Conservation (phyloP, 805 yeast genomes). For the Wickerhamiella slavikovae region DNA sequence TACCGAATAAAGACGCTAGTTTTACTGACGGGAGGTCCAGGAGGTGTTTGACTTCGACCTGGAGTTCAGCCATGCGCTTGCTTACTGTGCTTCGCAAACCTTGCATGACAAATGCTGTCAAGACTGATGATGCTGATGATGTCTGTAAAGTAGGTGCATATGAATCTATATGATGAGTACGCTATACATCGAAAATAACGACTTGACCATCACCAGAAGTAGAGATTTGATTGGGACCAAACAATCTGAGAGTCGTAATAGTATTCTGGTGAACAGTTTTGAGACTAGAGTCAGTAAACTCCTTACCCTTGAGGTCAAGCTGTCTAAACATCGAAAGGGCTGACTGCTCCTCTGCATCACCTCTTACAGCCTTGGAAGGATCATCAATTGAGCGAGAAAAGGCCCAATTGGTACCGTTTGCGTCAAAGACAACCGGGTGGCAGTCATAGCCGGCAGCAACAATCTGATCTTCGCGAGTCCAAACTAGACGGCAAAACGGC, state of each 20-base stretch:
- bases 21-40: no score
- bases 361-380: conserved; percentile 20
- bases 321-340: conserved; percentile 81
- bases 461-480: conserved; percentile 43
- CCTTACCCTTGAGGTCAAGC: conserved; percentile 81
- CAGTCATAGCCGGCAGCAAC: conserved; percentile 86
- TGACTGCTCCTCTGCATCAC: conserved; percentile 29
- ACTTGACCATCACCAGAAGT: conserved; percentile 85
- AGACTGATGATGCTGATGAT: no score
- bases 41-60: no score
- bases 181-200: conserved; percentile 40
- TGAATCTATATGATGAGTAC: no score
- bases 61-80: no score
- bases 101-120: no score
- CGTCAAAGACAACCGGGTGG: conserved; percentile 71
- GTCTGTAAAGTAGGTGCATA: no score
- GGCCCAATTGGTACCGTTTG: conserved; percentile 40
- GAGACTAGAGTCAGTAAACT: conserved; percentile 26
- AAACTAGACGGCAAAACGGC: conserved; percentile 63
- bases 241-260: conserved; percentile 41
- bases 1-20: no score
- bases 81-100: not conserved
- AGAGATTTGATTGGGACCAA: conserved; percentile 27
- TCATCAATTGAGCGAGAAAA: conserved; percentile 44
- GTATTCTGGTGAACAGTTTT: conserved; percentile 83